Conservation (phyloP, 2,329 filamentous ascomycete species). For the Hirsutella minnesotensis region DNA sequence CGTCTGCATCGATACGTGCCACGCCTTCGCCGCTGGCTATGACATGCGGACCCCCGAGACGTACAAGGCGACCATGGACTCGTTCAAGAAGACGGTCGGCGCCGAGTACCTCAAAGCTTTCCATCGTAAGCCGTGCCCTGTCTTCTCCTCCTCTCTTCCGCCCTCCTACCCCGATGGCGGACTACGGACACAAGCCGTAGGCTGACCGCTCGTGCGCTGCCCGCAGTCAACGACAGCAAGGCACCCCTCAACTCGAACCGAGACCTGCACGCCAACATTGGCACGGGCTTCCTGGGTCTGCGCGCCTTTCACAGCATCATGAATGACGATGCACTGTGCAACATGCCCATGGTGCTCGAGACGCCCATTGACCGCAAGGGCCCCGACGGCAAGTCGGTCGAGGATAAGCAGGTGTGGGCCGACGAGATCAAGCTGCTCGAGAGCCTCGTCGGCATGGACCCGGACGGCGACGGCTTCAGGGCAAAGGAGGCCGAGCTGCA, state of each 20-base stretch:
- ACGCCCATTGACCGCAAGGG: constrained; percentile 77
- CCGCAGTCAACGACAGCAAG: constrained; percentile 79
- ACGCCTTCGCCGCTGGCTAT: constrained; percentile 89
- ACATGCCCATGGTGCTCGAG: constrained; percentile 84
- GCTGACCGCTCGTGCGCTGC: not conserved
- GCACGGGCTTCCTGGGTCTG: constrained; percentile 84
- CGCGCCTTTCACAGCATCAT: constrained; percentile 84
- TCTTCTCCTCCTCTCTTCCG: not conserved
- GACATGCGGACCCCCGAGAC: constrained; percentile 67
- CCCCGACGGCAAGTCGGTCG: constrained; percentile 51
- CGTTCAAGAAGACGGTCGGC: constrained; percentile 71
- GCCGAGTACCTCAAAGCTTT: constrained; percentile 70
- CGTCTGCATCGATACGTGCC: constrained; percentile 94
- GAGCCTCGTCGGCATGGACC: constrained; percentile 72
- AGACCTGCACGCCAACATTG: constrained; percentile 92
- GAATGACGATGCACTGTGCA: constrained; percentile 66
- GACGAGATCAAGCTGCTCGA: constrained; percentile 92
- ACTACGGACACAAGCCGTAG: not conserved
- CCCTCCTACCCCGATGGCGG: not conserved
- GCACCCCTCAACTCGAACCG: constrained; percentile 71
- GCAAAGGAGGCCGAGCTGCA: constrained; percentile 53
- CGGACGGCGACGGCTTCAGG: constrained; percentile 60
- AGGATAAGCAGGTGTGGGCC: constrained; percentile 81
- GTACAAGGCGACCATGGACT: constrained; percentile 60
- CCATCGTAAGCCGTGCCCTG: constrained; percentile 35